These are phyloP conservation scores for Cyberlindnera petersonii DNA, from an alignment of 805 yeast species.

Conservation along the genomic window DNA sequence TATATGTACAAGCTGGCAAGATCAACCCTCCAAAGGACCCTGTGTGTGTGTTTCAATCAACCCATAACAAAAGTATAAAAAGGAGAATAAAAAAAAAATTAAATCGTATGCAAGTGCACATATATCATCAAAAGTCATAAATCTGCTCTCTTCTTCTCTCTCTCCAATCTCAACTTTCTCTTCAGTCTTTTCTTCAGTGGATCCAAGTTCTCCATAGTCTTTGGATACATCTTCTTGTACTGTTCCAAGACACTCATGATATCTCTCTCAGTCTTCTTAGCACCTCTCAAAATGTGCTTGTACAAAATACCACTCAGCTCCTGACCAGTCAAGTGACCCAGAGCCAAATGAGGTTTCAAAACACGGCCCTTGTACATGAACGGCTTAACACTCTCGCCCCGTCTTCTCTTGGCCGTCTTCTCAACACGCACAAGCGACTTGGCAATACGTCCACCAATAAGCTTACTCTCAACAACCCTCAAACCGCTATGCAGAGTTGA, in stretches of 20 bases:
- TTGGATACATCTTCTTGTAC: slow-evolving; percentile 28
- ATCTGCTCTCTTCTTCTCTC: neutral
- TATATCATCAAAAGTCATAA: slow-evolving; percentile 5
- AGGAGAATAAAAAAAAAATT: no score
- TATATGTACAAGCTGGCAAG: no score
- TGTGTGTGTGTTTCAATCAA: no score
- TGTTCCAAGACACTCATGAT: slow-evolving; percentile 14
- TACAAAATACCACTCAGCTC: slow-evolving; percentile 25
- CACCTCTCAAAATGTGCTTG: slow-evolving; percentile 19
- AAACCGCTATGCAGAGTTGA: slow-evolving; percentile 31
- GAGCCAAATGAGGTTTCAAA: slow-evolving; percentile 27
- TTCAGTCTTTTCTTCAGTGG: slow-evolving; percentile 16
- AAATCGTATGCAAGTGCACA: no score
- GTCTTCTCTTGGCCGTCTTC: slow-evolving; percentile 14
- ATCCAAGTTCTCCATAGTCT: slow-evolving; percentile 29
- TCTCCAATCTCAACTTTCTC: slow-evolving; percentile 4
- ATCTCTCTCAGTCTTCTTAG: slow-evolving; percentile 9
- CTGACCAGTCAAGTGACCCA: slow-evolving; percentile 25
- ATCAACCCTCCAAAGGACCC: no score
- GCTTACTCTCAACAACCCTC: slow-evolving; percentile 27
- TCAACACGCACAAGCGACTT: slow-evolving; percentile 5
- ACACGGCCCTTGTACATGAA: slow-evolving; percentile 21
- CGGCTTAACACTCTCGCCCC: slow-evolving; percentile 20
- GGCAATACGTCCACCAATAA: slow-evolving; percentile 37
- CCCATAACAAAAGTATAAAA: no score